phyloP scores from a whole-genome alignment of 352 stramenopile genomes.

The Globisporangium paroecandrum region DNA sequence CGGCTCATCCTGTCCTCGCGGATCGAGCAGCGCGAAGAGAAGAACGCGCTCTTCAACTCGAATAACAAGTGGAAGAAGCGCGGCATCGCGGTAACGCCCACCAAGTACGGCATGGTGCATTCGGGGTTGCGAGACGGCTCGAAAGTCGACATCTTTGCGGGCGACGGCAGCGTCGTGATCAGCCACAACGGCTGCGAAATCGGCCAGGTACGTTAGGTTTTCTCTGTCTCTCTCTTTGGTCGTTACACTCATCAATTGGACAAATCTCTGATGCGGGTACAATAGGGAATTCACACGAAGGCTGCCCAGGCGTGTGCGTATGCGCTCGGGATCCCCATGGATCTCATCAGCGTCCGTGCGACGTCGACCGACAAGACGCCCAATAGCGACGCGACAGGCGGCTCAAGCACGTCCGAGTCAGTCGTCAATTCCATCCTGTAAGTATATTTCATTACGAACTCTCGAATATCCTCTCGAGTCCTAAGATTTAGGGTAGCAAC shows the following conservation, averaged over 20 bases:
- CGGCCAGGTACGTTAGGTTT: slow-evolving; percentile 85
- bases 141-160: slow-evolving; percentile 39
- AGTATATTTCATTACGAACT: neutral
- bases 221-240: neutral
- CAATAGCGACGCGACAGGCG: slow-evolving; percentile 43
- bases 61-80: slow-evolving; percentile 91
- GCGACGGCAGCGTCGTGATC: slow-evolving; percentile 94
- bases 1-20: slow-evolving; percentile 62
- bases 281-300: slow-evolving; percentile 65
- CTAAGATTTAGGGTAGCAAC: neutral
- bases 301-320: slow-evolving; percentile 50
- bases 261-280: neutral
- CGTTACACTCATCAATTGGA: neutral
- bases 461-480: neutral
- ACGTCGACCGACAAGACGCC: slow-evolving; percentile 50
- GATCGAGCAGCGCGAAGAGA: slow-evolving; percentile 56
- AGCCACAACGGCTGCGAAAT: slow-evolving; percentile 96
- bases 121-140: slow-evolving; percentile 44
- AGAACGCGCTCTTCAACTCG: slow-evolving; percentile 88
- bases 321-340: slow-evolving; percentile 35
- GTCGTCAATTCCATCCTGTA: slow-evolving; percentile 36
- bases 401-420: slow-evolving; percentile 59
- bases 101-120: slow-evolving; percentile 96
- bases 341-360: slow-evolving; percentile 36
- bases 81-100: slow-evolving; percentile 79